Evolutionary conservation across 768 basidiomycete species (phyloP).

Genomic region (Russula sp.): DNA sequence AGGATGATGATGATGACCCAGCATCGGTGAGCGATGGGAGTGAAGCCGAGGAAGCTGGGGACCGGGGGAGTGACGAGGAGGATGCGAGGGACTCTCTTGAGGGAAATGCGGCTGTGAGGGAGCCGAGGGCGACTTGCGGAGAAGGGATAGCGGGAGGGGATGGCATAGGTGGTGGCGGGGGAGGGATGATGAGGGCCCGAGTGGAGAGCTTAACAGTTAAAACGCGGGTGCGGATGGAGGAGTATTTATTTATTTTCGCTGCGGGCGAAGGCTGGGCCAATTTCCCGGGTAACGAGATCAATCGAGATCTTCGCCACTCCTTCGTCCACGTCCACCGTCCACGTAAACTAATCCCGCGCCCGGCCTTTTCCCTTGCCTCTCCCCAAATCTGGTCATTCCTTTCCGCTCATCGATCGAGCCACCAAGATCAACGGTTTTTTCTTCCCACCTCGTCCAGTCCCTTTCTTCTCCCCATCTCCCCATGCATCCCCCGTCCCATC

Average conservation of each 20-base stretch:
- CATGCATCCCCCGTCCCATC: background rate
- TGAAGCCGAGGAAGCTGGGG: slow-evolving; percentile 30
- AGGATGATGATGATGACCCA: slow-evolving; percentile 33
- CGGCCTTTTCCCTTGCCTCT: slow-evolving; percentile 18
- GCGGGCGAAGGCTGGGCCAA: background rate
- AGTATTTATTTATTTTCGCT: slow-evolving; percentile 22
- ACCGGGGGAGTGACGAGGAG: slow-evolving; percentile 24
- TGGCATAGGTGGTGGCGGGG: slow-evolving; percentile 7
- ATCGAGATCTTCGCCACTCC: slow-evolving; percentile 19
- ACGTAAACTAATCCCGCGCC: slow-evolving; percentile 28
- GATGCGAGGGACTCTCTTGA: slow-evolving; percentile 24
- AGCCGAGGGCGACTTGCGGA: slow-evolving; percentile 16
- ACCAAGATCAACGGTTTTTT: slow-evolving; percentile 7
- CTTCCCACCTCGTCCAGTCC: background rate
- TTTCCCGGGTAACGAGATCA: background rate
- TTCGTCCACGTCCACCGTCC: slow-evolving; percentile 1
- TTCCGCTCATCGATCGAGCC: slow-evolving; percentile 21
- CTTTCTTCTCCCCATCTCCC: background rate
- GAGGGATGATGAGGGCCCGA: slow-evolving; percentile 7
- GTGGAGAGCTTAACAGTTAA: slow-evolving; percentile 17
- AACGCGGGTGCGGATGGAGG: slow-evolving; percentile 12
- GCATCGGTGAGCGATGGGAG: slow-evolving; percentile 32
- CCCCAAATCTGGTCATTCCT: slow-evolving; percentile 17
- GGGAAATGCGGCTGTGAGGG: slow-evolving; percentile 26
- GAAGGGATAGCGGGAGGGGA: slow-evolving; percentile 12